A percentile compares a stretch with the other conserved stretches of the same genome.
Evolutionary conservation across 176 grass and related monocot species (phyloP).

Genomic region (Rhynchospora breviuscula): DNA sequence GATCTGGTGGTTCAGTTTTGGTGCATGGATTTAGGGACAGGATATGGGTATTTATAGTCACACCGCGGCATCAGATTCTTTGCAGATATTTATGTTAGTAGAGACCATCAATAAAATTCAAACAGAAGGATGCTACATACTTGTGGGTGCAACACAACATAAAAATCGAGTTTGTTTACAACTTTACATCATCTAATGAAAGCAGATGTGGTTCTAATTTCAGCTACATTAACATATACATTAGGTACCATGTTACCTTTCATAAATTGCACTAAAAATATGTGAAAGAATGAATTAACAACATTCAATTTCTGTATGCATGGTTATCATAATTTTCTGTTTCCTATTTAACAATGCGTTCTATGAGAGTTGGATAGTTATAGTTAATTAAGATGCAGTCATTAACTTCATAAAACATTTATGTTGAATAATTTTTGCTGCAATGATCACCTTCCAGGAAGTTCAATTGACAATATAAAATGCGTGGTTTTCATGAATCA

Average conservation of each 20-base stretch:
- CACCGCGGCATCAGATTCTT: not conserved
- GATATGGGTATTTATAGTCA: constrained; percentile 12
- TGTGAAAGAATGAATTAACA: not conserved
- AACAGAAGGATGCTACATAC: not conserved
- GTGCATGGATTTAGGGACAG: not conserved
- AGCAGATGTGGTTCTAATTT: not conserved
- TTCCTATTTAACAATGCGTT: too few relatives aligned
- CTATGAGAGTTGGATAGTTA: too few relatives aligned
- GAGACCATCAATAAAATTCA: not conserved
- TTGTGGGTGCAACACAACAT: not conserved
- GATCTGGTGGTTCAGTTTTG: not conserved
- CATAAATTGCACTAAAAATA: not conserved
- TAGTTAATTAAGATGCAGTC: too few relatives aligned
- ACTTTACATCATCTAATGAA: not conserved
- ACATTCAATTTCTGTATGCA: not conserved
- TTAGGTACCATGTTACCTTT: not conserved
- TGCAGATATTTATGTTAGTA: not conserved
- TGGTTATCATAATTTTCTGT: not conserved
- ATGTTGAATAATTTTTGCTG: too few relatives aligned
- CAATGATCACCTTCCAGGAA: too few relatives aligned
- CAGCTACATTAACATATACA: not conserved
- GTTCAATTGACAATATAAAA: too few relatives aligned
- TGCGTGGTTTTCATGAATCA: too few relatives aligned
- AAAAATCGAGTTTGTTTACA: too few relatives aligned
- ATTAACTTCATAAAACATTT: too few relatives aligned